phyloP scores from a whole-genome alignment of 2,329 filamentous ascomycete species.

The Fusarium burgessii region DNA sequence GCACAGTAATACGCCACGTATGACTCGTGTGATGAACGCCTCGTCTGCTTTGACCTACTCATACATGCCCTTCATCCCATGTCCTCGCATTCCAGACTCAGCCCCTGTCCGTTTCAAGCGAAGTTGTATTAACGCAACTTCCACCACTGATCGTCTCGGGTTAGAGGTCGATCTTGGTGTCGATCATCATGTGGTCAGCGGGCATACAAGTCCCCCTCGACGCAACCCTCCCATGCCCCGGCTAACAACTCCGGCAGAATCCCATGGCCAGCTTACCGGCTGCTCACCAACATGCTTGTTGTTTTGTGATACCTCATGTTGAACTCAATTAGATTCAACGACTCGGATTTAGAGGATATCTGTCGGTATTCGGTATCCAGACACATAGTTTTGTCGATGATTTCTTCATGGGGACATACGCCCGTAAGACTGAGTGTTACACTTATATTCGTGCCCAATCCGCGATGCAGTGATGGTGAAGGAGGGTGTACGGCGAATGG shows the following conservation, averaged over 20 bases:
- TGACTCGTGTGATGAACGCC: not conserved
- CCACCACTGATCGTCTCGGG: not conserved
- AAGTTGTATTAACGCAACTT: not conserved
- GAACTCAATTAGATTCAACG: not conserved
- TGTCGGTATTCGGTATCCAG: conserved; percentile 30
- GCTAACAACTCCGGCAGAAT: not conserved
- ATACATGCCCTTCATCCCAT: not conserved
- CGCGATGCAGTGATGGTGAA: not conserved
- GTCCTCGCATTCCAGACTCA: not conserved
- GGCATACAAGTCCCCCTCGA: not conserved
- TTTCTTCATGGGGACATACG: conserved; percentile 18
- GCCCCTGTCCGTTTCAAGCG: not conserved
- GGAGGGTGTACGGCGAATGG: conserved; percentile 35
- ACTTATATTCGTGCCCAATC: conserved; percentile 20
- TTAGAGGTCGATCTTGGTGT: not conserved
- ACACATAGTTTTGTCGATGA: conserved; percentile 1
- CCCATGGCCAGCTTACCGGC: conserved; percentile 16
- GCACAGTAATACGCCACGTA: not conserved
- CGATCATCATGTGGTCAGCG: conserved; percentile 6
- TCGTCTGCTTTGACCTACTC: not conserved
- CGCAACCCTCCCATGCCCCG: conserved; percentile 17
- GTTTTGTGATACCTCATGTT: not conserved
- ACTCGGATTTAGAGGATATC: conserved; percentile 20
- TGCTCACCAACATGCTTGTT: not conserved
- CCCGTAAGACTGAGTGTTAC: conserved; percentile 7